A percentile compares a stretch with the other conserved stretches of the same genome.
These are phyloP conservation scores for Trichophyton rubrum DNA, from an alignment of 2,329 filamentous ascomycete species.

Conservation along the genomic window DNA sequence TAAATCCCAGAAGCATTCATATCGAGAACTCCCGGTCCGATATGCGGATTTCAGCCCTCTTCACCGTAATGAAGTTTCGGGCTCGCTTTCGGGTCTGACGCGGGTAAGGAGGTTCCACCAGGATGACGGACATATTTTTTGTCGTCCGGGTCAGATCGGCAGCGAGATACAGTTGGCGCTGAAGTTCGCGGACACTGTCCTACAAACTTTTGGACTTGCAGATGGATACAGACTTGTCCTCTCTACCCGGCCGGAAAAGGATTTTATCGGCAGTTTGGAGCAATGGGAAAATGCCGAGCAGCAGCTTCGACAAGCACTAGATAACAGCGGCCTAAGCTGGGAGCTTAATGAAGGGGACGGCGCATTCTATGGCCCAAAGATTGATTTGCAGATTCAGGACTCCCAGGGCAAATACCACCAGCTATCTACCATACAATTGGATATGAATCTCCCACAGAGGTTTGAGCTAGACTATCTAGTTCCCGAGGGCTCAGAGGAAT, in stretches of 20 bases:
- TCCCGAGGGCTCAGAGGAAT: constrained; percentile 30
- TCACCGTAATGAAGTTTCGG: constrained; percentile 77
- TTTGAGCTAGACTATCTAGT: constrained; percentile 64
- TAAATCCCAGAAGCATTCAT: constrained; percentile 57
- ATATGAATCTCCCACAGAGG: constrained; percentile 76
- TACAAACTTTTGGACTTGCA: constrained; percentile 56
- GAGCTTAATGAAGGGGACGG: constrained; percentile 67
- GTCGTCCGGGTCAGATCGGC: constrained; percentile 61
- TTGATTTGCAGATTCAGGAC: constrained; percentile 71
- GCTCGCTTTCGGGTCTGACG: constrained; percentile 67
- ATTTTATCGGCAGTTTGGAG: constrained; percentile 62
- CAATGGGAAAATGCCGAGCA: constrained; percentile 57
- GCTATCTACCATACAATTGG: constrained; percentile 76
- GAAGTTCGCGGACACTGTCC: constrained; percentile 61
- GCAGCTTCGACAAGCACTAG: constrained; percentile 52
- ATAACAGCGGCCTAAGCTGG: constrained; percentile 56
- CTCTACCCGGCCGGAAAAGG: constrained; percentile 63
- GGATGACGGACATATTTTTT: constrained; percentile 86
- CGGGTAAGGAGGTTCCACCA: constrained; percentile 79
- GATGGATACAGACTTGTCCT: constrained; percentile 58
- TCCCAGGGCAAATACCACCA: constrained; percentile 77
- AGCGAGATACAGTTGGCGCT: constrained; percentile 62
- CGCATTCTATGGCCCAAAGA: constrained; percentile 86
- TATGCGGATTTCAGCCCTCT: constrained; percentile 79
- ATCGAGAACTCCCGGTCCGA: constrained; percentile 68